Percentiles rank a stretch among this genome's conserved stretches.
These are phyloP conservation scores for Zangia roseola DNA, from an alignment of 768 basidiomycete species.

Conservation along the genomic window DNA sequence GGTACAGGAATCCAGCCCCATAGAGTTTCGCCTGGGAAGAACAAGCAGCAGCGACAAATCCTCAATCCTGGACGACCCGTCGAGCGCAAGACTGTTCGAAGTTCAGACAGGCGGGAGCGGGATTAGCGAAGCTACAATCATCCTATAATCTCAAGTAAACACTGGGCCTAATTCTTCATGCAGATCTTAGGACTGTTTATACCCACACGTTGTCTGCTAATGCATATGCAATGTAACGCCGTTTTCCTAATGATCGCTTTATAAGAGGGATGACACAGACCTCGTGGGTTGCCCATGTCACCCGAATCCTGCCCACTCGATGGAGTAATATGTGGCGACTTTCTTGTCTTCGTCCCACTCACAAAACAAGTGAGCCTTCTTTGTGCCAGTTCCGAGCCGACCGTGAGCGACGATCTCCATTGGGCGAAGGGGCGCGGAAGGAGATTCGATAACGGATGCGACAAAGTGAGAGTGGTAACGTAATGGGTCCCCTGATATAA, in stretches of 20 bases:
- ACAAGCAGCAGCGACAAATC: constrained; percentile 11
- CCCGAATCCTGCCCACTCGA: constrained; percentile 93
- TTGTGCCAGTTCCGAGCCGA: constrained; percentile 92
- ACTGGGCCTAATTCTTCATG: constrained; percentile 14
- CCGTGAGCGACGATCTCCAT: constrained; percentile 97
- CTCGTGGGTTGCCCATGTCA: constrained; percentile 7
- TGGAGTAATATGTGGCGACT: constrained; percentile 69
- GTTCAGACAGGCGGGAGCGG: constrained; percentile 43
- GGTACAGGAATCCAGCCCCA: constrained; percentile 42
- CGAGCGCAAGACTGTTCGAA: constrained; percentile 22
- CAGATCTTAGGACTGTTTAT: constrained; percentile 11
- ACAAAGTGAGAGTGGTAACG: constrained; percentile 97
- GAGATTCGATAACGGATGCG: constrained; percentile 74
- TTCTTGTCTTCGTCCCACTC: constrained; percentile 76
- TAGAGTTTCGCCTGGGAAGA: constrained; percentile 8
- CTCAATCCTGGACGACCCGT: constrained; percentile 4
- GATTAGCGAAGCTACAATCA: constrained; percentile 35
- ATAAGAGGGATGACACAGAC: neutral
- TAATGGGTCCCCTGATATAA: constrained; percentile 75
- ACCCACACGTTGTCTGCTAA: constrained; percentile 12
- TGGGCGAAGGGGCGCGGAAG: constrained; percentile 59
- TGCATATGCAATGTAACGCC: constrained; percentile 5
- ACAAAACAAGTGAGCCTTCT: constrained; percentile 92
- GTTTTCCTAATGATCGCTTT: neutral
- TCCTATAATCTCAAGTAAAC: constrained; percentile 11